Evolutionary conservation across 2,329 filamentous ascomycete species (phyloP), one percentile per base, ranked within the genome.

Genomic region (Hypoxylon sp.): DNA sequence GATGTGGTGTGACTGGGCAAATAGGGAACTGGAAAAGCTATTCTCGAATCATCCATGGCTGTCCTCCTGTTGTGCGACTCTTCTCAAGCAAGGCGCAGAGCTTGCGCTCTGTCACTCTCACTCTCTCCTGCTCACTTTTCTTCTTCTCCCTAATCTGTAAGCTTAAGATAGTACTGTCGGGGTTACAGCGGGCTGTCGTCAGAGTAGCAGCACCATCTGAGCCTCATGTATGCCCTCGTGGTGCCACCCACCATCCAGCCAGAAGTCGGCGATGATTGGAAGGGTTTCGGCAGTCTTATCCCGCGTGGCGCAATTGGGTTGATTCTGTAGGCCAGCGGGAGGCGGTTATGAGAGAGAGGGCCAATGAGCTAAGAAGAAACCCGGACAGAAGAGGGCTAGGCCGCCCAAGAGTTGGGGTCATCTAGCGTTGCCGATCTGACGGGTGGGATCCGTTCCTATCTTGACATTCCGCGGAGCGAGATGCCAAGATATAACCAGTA

Each of bases 371-470:
- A 33, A 49, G 11, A 57, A 38, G 45, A 38, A 31, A 33, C 38
- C 35, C 5, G 8, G n/a, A 38, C 31, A 37, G 10, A 31, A 20
- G 33, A 26, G 11, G 17, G 26, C 8, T 27, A 41, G 43, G 20
- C 24, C 27, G 27, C 29, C 46, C 42, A 51, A 41, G 47, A 43
- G 38, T 59, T 42, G 48, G 48, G 55, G 45, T 54, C 45, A 49
- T 51, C 49, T 56, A 62, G 53, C 50, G 51, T 29, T 42, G 59
- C 18, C 45, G 60, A 62, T 60, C 52, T 54, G 31, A 60, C 55
- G 29, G 24, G 59, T n/a, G n/a, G 60, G 50, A 40, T 47, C 18
- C 31, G 40, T 57, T 26, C 42, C 43, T 45, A 40, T 40, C 24
- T 38, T n/a, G 17, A 31, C 18, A 40, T 17, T 26, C 8, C 37